These are phyloP conservation scores for Cladosporium sp. DNA, from an alignment of 2,329 filamentous ascomycete species.

Conservation along the genomic window DNA sequence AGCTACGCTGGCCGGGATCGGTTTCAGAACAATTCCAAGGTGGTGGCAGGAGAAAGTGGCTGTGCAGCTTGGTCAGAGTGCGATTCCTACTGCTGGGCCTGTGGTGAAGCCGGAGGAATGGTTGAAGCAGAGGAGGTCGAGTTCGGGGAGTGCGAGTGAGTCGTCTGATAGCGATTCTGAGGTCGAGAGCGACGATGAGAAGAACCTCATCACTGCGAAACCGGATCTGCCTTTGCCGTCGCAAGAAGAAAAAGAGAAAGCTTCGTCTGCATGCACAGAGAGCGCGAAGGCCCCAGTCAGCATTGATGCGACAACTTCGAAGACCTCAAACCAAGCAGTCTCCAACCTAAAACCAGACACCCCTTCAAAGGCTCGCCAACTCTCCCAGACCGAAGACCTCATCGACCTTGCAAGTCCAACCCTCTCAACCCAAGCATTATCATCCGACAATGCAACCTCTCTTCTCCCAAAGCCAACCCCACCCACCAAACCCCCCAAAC, in stretches of 20 bases:
- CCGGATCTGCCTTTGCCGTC: neutral
- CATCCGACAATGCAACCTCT: neutral
- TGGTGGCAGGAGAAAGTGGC: slow-evolving; percentile 52
- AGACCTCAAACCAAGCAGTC: too few relatives aligned
- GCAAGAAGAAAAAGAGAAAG: too few relatives aligned
- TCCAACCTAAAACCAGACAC: neutral
- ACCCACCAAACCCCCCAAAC: neutral
- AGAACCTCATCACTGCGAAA: neutral
- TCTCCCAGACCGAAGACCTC: neutral
- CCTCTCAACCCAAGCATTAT: neutral
- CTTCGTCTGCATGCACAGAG: too few relatives aligned
- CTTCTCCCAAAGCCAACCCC: neutral
- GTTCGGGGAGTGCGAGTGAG: neutral
- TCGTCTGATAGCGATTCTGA: neutral
- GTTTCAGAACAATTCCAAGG: slow-evolving; percentile 54
- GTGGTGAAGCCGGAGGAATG: slow-evolving; percentile 20
- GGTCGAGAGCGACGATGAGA: neutral
- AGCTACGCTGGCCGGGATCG: slow-evolving; percentile 62
- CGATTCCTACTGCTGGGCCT: slow-evolving; percentile 15
- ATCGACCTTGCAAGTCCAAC: slow-evolving; percentile 9
- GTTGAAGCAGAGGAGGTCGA: slow-evolving; percentile 20
- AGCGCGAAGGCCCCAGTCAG: too few relatives aligned
- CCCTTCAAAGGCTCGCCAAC: neutral
- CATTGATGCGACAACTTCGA: too few relatives aligned
- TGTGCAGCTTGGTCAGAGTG: slow-evolving; percentile 21